Evolutionary conservation across 768 basidiomycete genomes (phyloP).

Genomic region (Leccinum variicolor): DNA sequence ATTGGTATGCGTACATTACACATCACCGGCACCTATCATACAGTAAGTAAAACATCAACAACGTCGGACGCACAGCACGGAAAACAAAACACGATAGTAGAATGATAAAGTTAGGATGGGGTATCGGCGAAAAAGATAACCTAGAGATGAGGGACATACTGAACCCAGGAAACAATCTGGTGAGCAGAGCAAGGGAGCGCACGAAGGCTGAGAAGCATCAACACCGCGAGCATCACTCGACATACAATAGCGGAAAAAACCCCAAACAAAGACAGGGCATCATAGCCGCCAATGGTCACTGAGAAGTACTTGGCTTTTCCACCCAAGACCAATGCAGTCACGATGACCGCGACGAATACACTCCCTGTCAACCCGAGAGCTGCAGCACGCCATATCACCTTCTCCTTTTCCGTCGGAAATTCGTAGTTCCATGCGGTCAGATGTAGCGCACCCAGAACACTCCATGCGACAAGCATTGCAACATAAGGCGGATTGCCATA

Average conservation of each 20-base stretch:
- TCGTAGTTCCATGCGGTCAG: neutral
- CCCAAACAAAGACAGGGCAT: neutral
- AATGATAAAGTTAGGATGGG: neutral
- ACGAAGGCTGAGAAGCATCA: neutral
- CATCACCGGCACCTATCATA: neutral
- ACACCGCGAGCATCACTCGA: neutral
- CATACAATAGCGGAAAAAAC: neutral
- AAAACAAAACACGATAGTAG: neutral
- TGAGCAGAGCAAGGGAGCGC: neutral
- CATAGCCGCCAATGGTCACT: neutral
- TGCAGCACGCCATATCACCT: neutral
- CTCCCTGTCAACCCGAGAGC: neutral
- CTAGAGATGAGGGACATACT: neutral
- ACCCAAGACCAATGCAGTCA: neutral
- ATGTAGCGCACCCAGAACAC: neutral
- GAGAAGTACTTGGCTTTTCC: neutral
- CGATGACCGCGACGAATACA: neutral
- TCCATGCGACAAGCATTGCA: neutral
- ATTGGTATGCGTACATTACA: no score
- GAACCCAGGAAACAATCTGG: neutral
- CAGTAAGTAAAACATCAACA: neutral
- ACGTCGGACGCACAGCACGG: neutral
- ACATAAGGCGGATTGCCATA: neutral
- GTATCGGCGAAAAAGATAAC: neutral
- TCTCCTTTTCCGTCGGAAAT: neutral